Percentiles rank a stretch among this genome's conserved stretches.
Evolutionary conservation across 805 yeast species (phyloP).

Genomic region (Kockiozyma suomiensis): DNA sequence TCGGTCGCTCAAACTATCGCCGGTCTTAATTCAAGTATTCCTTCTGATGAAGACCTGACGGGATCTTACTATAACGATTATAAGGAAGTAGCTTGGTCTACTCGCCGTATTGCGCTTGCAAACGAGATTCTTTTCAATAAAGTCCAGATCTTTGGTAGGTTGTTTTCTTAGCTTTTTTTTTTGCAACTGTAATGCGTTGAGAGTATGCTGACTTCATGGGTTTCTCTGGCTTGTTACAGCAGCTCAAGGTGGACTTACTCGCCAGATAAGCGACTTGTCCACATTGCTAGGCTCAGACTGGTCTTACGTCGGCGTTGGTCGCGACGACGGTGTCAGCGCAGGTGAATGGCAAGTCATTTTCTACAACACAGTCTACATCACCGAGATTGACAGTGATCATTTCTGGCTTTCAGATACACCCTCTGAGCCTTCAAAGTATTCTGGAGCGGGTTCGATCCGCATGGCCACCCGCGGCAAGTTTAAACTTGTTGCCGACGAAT

Average conservation of each 20-base stretch:
- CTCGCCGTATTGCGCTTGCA: constrained; percentile 14
- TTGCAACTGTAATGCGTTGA: no score
- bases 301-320: constrained; percentile 14
- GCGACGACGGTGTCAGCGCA: constrained; percentile 5
- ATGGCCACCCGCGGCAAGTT: constrained; percentile 5
- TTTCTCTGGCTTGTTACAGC: neutral
- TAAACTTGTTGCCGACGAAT: neutral
- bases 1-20: constrained; percentile 14
- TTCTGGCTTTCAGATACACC: constrained; percentile 19
- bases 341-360: constrained; percentile 14
- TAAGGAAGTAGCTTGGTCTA: constrained; percentile 18
- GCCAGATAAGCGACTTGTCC: constrained; percentile 8
- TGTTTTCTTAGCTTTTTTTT: neutral
- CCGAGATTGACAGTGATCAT: neutral
- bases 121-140: constrained; percentile 3
- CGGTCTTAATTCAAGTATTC: constrained; percentile 8
- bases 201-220: neutral
- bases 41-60: neutral
- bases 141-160: constrained; percentile 5
- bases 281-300: constrained; percentile 1
- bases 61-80: neutral
- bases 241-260: constrained; percentile 2
- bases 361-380: neutral
- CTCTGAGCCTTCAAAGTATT: constrained; percentile 6
- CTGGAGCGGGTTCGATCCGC: constrained; percentile 19